Base-by-base conservation (phyloP, 768 basidiomycete species). In the Tulasnella calospora region DNA sequence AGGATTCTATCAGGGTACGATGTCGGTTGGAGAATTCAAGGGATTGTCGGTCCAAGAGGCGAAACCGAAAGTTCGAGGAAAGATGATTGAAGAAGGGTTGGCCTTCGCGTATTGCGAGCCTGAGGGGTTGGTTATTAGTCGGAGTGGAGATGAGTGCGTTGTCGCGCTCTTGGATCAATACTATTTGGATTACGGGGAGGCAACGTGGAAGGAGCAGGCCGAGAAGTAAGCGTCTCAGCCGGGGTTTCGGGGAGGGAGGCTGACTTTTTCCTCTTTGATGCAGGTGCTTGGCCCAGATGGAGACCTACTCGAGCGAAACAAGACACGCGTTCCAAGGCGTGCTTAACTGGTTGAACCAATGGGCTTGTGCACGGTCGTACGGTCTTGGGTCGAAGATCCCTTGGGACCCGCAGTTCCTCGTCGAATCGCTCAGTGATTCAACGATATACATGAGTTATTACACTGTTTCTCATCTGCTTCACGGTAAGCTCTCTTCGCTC, bases 391-490 rank as follows among this genome's bases (percentile, higher is more conserved):
- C 96, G 2, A 92, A 93, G 82, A 86, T 99, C 79, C 98, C 98
- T 2, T 99, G 97, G 96, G 98, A 99, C 83, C 92, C 92, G 23
- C 91, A 94, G 74, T 98, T 96, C 89, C 88, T 99, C 83, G 96
- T 99, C 69, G 98, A 99, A 85, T 95, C 94, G 81, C 85, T 99
- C 83, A 96, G 94, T 81, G 98, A 99, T 85, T 98, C 97, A 9
- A 99, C 97, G 12, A 92, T 99, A 83, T 99, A 99, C 86, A 98
- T 98, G 96, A 89, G 92, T 57, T 99, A 99, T 86, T 99, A 99
- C 85, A 98, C 98, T 6, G 90, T 99, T 67, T 89, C 95, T 7
- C 92, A 99, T 84, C 86, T 96, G 41, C 86, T 99, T 79, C 98
- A 99, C 80, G 90, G 96, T 94, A 81, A n/a, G 90, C 82, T 35